Evolutionary conservation across 257 asterid species (phyloP), one percentile per base, ranked within the genome.

Genomic region (Orobanche coerulescens): DNA sequence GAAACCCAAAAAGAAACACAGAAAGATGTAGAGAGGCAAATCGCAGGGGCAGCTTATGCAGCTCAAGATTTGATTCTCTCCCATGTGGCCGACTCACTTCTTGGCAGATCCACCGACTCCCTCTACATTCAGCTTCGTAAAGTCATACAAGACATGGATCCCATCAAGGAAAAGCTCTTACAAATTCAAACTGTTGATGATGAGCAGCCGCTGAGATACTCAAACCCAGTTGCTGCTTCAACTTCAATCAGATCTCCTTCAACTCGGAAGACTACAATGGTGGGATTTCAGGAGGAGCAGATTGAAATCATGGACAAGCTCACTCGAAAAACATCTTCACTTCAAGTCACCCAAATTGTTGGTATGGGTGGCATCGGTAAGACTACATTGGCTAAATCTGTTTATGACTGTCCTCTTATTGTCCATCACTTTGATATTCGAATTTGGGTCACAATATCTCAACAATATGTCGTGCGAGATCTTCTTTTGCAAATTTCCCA

Each of bases 41-140:
- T 71, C 31, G 58, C 19, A 43, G 19, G 34, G 15, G 23, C 60
- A 42, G 65, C 70, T 36, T 18, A 49, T 57, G 44, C 24, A 12
- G 72, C 52, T 37, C 60, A 71, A 59, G 76, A 71, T 24, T 14
- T 30, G 7, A 53, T 53, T 1, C 40, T 26, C 26, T 53, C 59
- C 15, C 59, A 28, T 28, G 40, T 53, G 3, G 40, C 28, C 2
- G 59, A 53, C 15, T 40, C 26, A 53, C 5, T 53, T n/a, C 40
- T 1, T 26, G 39, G 6, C 6, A 7, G 19, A 1, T 42, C 59
- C 10, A 39, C 15, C 13, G 18, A 0, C 11, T 53, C 59, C 39
- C 8, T 28, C 28, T 43, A 20, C 23, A 16, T n/a, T n/a, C n/a
- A 14, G 37, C 58, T 25, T 20, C 40, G 18, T 10, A 8, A 15